phyloP scores from a whole-genome alignment of 108 stramenopile species.

The Chaetoceros tenuissimus region DNA sequence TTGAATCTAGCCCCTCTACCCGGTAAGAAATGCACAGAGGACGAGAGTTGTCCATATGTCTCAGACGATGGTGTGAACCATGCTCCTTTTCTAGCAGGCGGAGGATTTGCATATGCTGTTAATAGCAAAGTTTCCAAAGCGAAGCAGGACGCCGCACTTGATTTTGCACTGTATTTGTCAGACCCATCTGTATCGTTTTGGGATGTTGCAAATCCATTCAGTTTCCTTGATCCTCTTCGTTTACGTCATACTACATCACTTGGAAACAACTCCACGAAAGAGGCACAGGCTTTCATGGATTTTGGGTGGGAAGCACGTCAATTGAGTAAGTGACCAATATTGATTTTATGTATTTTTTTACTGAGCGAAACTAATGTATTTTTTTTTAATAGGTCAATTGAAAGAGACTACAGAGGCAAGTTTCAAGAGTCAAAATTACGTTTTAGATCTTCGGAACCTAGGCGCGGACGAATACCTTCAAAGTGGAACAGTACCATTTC shows the following conservation, averaged over 20 bases:
- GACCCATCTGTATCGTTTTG: slow-evolving; percentile 8
- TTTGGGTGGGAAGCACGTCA: slow-evolving; percentile 10
- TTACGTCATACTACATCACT: slow-evolving; percentile 5
- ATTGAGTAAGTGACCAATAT: not conserved
- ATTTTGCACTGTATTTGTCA: slow-evolving; percentile 7
- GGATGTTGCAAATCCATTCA: slow-evolving; percentile 7
- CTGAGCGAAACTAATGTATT: no score
- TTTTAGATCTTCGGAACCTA: slow-evolving; percentile 4
- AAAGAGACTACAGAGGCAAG: slow-evolving; percentile 6
- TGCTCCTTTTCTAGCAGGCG: slow-evolving; percentile 10
- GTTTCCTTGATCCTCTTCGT: slow-evolving; percentile 5
- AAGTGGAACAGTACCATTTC: slow-evolving; percentile 3
- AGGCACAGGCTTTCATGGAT: slow-evolving; percentile 4
- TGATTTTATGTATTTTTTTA: no score
- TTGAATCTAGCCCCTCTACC: slow-evolving; percentile 9
- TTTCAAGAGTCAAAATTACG: slow-evolving; percentile 8
- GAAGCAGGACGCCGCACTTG: slow-evolving; percentile 3
- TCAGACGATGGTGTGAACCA: slow-evolving; percentile 3
- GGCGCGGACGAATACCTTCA: slow-evolving; percentile 5
- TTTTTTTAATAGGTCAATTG: not conserved
- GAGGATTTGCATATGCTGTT: slow-evolving; percentile 1
- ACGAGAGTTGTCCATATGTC: slow-evolving; percentile 2
- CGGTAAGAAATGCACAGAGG: not conserved
- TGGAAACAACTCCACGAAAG: not conserved
- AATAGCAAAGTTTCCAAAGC: not conserved